These are phyloP conservation scores for Penicillium paxilli DNA, from an alignment of 495 filamentous ascomycete genomes.

Conservation along the genomic window DNA sequence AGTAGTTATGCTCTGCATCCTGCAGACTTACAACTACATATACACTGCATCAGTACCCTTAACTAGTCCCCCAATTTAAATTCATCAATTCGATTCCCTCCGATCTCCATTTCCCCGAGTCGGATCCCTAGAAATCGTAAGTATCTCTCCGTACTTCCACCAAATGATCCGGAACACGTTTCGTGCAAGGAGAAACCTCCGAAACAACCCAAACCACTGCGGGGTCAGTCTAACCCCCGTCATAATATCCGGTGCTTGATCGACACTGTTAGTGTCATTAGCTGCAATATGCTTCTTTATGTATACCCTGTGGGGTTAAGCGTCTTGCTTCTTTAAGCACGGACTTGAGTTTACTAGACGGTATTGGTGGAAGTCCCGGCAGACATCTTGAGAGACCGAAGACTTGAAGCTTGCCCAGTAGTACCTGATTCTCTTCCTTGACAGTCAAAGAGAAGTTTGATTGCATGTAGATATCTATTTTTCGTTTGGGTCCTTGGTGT, in stretches of 20 bases:
- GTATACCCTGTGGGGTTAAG: background rate
- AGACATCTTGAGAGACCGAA: too few relatives aligned
- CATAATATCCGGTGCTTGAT: background rate
- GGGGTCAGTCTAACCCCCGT: background rate
- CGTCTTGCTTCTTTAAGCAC: conserved; percentile 5
- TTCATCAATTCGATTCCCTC: too few relatives aligned
- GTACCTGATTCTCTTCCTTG: background rate
- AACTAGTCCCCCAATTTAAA: background rate
- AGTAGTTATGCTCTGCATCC: too few relatives aligned
- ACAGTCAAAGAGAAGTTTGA: too few relatives aligned
- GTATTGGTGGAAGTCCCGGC: too few relatives aligned
- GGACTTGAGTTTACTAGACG: too few relatives aligned
- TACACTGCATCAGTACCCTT: background rate
- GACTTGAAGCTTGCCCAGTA: too few relatives aligned
- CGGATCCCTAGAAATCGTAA: too few relatives aligned
- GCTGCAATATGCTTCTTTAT: background rate
- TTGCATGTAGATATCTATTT: too few relatives aligned
- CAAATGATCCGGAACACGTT: background rate
- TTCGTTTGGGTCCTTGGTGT: too few relatives aligned
- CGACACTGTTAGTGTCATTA: background rate
- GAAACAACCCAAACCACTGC: background rate
- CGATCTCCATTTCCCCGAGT: background rate
- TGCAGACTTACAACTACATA: too few relatives aligned
- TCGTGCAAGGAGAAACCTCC: background rate
- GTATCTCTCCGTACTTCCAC: background rate